A percentile compares a stretch with the other conserved stretches of the same genome.
Evolutionary conservation across 768 basidiomycete genomes (phyloP).

Genomic region (Termitomyces sp.): DNA sequence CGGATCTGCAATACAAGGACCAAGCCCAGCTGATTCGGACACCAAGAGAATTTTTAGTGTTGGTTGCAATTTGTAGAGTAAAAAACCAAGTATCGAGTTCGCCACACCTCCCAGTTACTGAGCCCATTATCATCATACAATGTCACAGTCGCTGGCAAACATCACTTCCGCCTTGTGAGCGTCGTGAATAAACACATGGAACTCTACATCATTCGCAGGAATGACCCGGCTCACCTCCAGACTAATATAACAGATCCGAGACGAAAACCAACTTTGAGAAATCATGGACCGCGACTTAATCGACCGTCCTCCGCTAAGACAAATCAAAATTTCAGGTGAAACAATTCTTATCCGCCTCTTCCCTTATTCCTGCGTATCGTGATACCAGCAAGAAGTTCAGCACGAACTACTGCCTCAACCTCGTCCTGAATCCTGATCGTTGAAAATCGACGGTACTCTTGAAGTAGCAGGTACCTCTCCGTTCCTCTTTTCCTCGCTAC

Average conservation of each 20-base stretch:
- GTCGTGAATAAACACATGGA: conserved; percentile 99
- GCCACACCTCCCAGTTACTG: too few species aligned
- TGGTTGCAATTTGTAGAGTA: too few species aligned
- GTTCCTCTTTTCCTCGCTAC: neutral
- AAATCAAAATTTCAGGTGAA: conserved; percentile 57
- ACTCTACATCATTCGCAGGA: conserved; percentile 94
- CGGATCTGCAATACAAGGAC: too few species aligned
- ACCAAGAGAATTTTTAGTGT: too few species aligned
- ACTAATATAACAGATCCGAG: conserved; percentile 98
- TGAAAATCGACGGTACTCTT: conserved; percentile 93
- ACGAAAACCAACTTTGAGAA: conserved; percentile 97
- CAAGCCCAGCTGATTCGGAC: too few species aligned
- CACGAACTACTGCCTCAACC: conserved; percentile 93
- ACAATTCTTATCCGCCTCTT: conserved; percentile 98
- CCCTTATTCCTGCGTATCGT: conserved; percentile 94
- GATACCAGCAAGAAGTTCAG: conserved; percentile 99
- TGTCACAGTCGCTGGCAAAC: conserved; percentile 80
- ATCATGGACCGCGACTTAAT: conserved; percentile 85
- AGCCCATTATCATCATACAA: too few species aligned
- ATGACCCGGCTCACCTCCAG: conserved; percentile 96
- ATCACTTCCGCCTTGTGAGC: conserved; percentile 96
- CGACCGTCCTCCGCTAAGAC: neutral
- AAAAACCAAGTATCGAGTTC: too few species aligned
- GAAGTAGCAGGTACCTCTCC: conserved; percentile 76
- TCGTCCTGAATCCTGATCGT: conserved; percentile 79